Base-by-base conservation (phyloP, 139 green algal genomes). In the Chlamydomonas asymmetrica region DNA sequence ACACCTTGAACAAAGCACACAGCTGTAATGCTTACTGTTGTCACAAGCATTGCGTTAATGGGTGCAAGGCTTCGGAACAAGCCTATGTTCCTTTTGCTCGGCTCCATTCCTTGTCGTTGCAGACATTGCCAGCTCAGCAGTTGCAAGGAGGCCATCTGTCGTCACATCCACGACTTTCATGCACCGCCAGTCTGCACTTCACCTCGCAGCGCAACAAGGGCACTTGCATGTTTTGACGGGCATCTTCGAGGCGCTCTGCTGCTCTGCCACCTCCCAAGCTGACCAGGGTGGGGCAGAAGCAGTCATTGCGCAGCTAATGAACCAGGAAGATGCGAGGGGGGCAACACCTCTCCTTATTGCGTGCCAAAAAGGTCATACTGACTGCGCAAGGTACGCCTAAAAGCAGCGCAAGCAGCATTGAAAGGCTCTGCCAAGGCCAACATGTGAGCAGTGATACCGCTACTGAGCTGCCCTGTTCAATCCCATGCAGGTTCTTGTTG, bases 171-270 rank as follows among this genome's bases (percentile, higher is more conserved):
- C n/a, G n/a, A n/a, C n/a, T n/a, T n/a, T n/a, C n/a, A n/a, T n/a
- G n/a, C n/a, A n/a, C n/a, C n/a, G 64, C 5, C 67, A 68, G 35
- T 74, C 64, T 3, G 49, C 74, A 2, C 49, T 73, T 5, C 74
- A 80, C 40, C 29, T 74, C 1, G 74, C 74, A 1, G 74, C 74
- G 1, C 64, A 80, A 54, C 54, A 52, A 10, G 74, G 74, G 40
- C 74, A 80, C 38, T 62, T 80, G 38, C 64, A 73, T 25, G 65
- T 80, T n/a, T 39, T 74, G n/a, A 50, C 25, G 10, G 41, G 57
- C 5, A 63, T 76, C 41, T 56, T 76, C 9, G 70, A 76, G 50
- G 63, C 39, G 34, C 62, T 78, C 1, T 75, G 69, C 69, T 75
- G 69, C 54, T 41, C 54, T 0, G 69, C 69, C 37, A 75, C 69